phyloP scores from a whole-genome alignment of 2,329 filamentous ascomycete genomes.

The Parascedosporium putredinis region DNA sequence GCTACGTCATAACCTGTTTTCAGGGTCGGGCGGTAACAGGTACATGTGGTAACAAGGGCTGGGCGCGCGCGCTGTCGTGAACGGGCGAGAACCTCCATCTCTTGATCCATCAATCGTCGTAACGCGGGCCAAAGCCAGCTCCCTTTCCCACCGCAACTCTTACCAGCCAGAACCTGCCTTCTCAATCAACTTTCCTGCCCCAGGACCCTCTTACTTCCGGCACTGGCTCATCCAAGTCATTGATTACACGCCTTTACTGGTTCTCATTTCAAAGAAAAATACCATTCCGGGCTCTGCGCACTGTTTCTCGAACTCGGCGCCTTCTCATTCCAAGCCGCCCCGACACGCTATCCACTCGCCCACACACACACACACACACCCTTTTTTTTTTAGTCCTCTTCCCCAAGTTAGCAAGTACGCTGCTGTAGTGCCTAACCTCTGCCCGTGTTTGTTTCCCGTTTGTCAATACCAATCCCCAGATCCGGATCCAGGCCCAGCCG shows the following conservation, averaged over 20 bases:
- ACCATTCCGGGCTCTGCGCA: neutral
- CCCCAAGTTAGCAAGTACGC: neutral
- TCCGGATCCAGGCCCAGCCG: neutral
- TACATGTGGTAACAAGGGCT: constrained; percentile 2
- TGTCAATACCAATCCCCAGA: neutral
- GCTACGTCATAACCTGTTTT: constrained; percentile 9
- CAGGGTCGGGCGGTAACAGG: constrained; percentile 9
- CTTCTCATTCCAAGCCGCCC: neutral
- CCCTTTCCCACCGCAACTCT: constrained; percentile 1
- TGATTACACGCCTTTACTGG: neutral
- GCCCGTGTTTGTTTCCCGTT: neutral
- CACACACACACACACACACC: neutral
- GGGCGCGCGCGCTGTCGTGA: neutral
- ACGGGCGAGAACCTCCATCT: neutral
- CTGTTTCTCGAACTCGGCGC: neutral
- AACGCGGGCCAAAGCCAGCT: neutral
- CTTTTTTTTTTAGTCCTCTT: neutral
- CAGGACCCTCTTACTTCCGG: neutral
- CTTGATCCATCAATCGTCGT: too few species aligned
- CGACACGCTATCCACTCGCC: neutral
- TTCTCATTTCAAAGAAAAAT: neutral
- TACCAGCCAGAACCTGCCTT: neutral
- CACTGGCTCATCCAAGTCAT: neutral
- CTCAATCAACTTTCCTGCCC: neutral
- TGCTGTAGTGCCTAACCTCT: neutral